Evolutionary conservation across 1,284 basidiomycete species (phyloP), one percentile per base, ranked within the genome.

Genomic region (Peniophora sp.): DNA sequence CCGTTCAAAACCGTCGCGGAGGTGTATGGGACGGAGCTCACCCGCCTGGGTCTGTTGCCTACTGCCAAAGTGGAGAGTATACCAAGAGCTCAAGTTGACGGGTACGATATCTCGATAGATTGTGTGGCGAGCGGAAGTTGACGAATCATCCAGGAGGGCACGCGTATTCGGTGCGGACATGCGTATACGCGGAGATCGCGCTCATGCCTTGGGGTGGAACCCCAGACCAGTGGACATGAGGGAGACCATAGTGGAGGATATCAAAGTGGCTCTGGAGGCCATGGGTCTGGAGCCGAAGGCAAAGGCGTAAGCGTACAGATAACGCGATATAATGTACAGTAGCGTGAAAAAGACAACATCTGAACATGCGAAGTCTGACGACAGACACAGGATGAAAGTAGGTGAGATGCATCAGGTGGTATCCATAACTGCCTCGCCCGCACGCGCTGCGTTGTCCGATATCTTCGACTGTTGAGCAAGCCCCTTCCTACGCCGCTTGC

Each of bases 401-500:
- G 6, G 6, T 5, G 6, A 12, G 6, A 32, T 6, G 27, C 27
- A 32, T 32, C 27, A 32, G 12, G 27, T 32, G 27, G 27, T 32
- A 12, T 32, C 27, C 27, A 32, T 32, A 12, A 12, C 27, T 32
- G 27, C 27, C 27, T 32, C 27, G 27, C 27, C 27, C 27, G 27
- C 27, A 32, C 6, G 27, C 27, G 27, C 27, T 6, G 27, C 27
- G 6, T 32, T 32, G 27, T 5, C 6, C 12, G 27, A 12, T 12
- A 32, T 12, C 27, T 32, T 32, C 44, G 14, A 42, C 41, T 8
- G 35, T 32, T 32, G 23, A 15, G 22, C 44, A 1, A 41, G 27
- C 3, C 51, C 49, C 39, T 53, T 51, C 20, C 39, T 22, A 8
- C 55, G 51, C 47, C 57, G 56, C 41, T 55, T 55, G 24, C 57